phyloP scores from a whole-genome alignment of 805 yeast species.

The Ogataea kodamae region DNA sequence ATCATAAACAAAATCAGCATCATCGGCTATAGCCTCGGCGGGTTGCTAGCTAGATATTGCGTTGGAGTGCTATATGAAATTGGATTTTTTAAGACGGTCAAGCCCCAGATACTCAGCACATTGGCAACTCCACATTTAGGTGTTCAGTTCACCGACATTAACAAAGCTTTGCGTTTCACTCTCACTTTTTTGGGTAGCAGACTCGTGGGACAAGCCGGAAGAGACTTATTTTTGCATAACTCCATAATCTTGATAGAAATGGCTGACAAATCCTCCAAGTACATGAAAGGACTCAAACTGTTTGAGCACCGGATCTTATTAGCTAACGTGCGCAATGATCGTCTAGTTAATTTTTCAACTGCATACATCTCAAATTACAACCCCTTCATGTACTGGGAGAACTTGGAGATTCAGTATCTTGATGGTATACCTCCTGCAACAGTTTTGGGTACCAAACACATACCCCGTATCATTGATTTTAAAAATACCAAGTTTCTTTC shows the following conservation, averaged over 20 bases:
- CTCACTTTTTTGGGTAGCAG: conserved; percentile 53
- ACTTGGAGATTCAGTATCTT: conserved; percentile 45
- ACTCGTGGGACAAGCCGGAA: conserved; percentile 65
- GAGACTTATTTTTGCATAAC: conserved; percentile 62
- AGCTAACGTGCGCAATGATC: conserved; percentile 77
- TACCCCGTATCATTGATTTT: conserved; percentile 53
- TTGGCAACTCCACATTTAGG: conserved; percentile 83
- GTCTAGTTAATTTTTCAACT: conserved; percentile 86
- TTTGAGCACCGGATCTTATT: conserved; percentile 59
- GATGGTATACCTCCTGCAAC: conserved; percentile 40
- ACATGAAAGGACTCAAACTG: conserved; percentile 47
- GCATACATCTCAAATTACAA: conserved; percentile 68
- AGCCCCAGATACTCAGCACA: conserved; percentile 62
- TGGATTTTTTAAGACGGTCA: conserved; percentile 51
- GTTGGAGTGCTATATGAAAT: conserved; percentile 48
- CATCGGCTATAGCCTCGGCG: conserved; percentile 89
- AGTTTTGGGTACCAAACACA: conserved; percentile 35
- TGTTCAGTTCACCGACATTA: conserved; percentile 43
- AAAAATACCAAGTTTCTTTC: conserved; percentile 27
- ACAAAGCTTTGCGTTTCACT: conserved; percentile 28
- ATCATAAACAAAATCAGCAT: conserved; percentile 58
- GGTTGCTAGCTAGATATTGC: conserved; percentile 75
- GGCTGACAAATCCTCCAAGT: conserved; percentile 50
- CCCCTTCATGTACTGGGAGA: conserved; percentile 62
- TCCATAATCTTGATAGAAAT: conserved; percentile 46